Conservation (phyloP, 2,329 filamentous ascomycete species). For the Diatrype stigma region DNA sequence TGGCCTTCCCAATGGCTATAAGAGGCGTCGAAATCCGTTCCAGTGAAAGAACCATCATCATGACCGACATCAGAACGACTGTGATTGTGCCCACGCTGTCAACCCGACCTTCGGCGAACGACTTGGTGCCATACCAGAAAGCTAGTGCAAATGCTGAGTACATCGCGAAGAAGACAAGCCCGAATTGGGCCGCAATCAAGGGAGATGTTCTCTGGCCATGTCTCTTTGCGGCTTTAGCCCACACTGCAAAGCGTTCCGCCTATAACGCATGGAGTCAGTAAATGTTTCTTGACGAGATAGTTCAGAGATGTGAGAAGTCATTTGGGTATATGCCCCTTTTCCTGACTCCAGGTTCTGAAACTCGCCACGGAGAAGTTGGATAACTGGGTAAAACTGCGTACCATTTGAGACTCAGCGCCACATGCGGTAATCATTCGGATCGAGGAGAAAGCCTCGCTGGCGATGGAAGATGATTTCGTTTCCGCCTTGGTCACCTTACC, state of each 20-base stretch:
- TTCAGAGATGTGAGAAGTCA: too few relatives aligned
- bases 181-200: constrained; percentile 48
- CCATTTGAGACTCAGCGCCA: constrained; percentile 53
- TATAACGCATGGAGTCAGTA: too few relatives aligned
- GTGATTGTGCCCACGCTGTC: constrained; percentile 49
- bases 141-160: constrained; percentile 51
- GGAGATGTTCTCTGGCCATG: constrained; percentile 48
- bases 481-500: constrained; percentile 46
- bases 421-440: constrained; percentile 61
- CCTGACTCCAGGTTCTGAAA: too few relatives aligned
- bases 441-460: constrained; percentile 56
- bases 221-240: constrained; percentile 49
- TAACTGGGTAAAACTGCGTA: too few relatives aligned
- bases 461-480: constrained; percentile 53
- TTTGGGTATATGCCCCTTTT: too few relatives aligned
- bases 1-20: constrained; percentile 54
- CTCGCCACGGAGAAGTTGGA: too few relatives aligned
- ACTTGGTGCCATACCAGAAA: constrained; percentile 60
- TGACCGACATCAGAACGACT: constrained; percentile 54
- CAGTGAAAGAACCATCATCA: constrained; percentile 54
- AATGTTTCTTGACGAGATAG: too few relatives aligned
- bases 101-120: constrained; percentile 42
- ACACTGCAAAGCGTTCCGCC: constrained; percentile 51
- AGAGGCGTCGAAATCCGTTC: constrained; percentile 55
- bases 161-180: constrained; percentile 51